Evolutionary conservation across 169 alveolate genomes (phyloP).

Genomic region (Cryptosporidium parvum): DNA sequence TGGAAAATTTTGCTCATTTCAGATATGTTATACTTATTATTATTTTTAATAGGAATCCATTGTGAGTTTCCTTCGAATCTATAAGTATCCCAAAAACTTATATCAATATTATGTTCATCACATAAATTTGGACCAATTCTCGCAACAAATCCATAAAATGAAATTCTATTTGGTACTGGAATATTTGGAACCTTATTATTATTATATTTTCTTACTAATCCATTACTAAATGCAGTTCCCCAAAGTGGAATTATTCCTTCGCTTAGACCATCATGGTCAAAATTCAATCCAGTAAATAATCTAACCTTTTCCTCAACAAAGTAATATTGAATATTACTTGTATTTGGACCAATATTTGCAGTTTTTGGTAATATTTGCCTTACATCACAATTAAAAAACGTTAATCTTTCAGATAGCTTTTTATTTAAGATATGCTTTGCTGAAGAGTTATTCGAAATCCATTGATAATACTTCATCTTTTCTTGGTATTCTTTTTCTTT

Average conservation of each 20-base stretch:
- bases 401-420: conserved; percentile 49
- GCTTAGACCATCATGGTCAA: conserved; percentile 70
- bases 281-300: conserved; percentile 65
- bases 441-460: conserved; percentile 34
- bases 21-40: neutral
- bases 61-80: conserved; percentile 67
- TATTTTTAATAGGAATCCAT: conserved; percentile 48
- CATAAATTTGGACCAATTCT: conserved; percentile 33
- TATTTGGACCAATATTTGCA: conserved; percentile 28
- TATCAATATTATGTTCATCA: conserved; percentile 14
- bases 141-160: conserved; percentile 64
- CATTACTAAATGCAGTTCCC: conserved; percentile 58
- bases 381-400: conserved; percentile 52
- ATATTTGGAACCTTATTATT: conserved; percentile 34
- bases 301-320: conserved; percentile 55
- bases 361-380: conserved; percentile 60
- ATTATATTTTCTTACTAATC: conserved; percentile 45
- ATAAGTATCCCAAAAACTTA: conserved; percentile 63
- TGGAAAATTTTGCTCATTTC: conserved; percentile 55
- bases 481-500: neutral
- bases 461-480: neutral
- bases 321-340: conserved; percentile 4
- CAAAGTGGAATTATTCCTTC: conserved; percentile 73
- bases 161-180: conserved; percentile 56
- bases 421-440: conserved; percentile 45